phyloP scores from a whole-genome alignment of 2,329 filamentous ascomycete species.

The Myriosclerotinia curreyana region DNA sequence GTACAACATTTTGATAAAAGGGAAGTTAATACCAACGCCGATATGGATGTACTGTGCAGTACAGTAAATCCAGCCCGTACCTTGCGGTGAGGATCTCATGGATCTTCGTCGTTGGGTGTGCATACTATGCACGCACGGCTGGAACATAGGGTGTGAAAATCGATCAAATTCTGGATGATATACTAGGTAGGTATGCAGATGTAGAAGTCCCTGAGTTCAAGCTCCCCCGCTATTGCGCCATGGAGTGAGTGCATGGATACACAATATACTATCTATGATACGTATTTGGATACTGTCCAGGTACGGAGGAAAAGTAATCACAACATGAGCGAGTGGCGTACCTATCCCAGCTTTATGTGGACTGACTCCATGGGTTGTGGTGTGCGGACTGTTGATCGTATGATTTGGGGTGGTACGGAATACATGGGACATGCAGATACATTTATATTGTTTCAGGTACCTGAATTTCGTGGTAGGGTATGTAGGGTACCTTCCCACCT shows the following conservation, averaged over 20 bases:
- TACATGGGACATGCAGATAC: not conserved
- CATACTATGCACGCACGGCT: slow-evolving; percentile 2
- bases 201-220: too few relatives aligned
- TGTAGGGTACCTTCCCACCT: not conserved
- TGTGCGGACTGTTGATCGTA: not conserved
- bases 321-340: not conserved
- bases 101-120: slow-evolving; percentile 1
- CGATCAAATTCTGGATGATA: not conserved
- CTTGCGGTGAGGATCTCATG: not conserved
- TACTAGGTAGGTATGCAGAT: too few relatives aligned
- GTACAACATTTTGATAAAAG: not conserved
- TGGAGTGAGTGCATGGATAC: too few relatives aligned
- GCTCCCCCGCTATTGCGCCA: too few relatives aligned
- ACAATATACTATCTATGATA: too few relatives aligned
- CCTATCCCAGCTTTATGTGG: not conserved
- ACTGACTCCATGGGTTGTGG: not conserved
- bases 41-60: not conserved
- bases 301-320: not conserved
- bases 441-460: not conserved
- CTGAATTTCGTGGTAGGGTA: not conserved
- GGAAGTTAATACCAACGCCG: not conserved
- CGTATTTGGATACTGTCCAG: too few relatives aligned
- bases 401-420: slow-evolving; percentile 10
- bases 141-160: not conserved
- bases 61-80: not conserved